A percentile compares a stretch with the other conserved stretches of the same genome.
Evolutionary conservation across 163 green algal species (phyloP).

Genomic region (Chloromonas sp.): DNA sequence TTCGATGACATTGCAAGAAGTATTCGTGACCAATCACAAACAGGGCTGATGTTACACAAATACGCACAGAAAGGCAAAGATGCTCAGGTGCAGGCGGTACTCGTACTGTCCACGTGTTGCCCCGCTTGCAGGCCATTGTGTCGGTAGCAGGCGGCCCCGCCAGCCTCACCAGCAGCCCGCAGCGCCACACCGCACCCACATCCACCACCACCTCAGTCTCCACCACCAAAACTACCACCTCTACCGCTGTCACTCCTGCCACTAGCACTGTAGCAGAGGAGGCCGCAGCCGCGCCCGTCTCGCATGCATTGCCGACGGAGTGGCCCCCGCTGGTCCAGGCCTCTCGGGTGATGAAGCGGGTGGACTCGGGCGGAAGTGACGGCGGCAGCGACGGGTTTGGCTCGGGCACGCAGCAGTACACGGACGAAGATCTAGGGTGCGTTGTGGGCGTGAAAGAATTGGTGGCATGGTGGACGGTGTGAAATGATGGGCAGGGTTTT

Average conservation of each 20-base stretch:
- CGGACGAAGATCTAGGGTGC: slow-evolving; percentile 3
- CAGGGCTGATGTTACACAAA: no score
- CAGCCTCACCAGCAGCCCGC: background rate
- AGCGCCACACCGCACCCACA: background rate
- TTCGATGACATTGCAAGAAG: no score
- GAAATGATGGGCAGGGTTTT: background rate
- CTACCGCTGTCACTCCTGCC: background rate
- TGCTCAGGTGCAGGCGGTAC: no score
- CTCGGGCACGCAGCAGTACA: background rate
- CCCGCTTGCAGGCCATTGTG: slow-evolving; percentile 2
- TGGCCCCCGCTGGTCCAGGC: background rate
- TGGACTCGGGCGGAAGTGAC: background rate
- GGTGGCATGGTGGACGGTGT: background rate
- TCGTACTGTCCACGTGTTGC: no score
- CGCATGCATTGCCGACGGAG: no score
- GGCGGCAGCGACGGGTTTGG: background rate
- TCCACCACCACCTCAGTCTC: background rate
- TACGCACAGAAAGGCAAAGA: no score
- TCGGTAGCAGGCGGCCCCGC: background rate
- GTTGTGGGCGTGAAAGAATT: background rate
- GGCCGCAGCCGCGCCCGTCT: no score
- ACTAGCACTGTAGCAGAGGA: background rate
- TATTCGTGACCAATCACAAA: no score
- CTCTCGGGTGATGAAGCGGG: background rate
- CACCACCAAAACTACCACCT: background rate